Percentiles rank a stretch among this genome's conserved stretches.
Conservation (phyloP, 2,329 filamentous ascomycete species). For the Pyricularia grisea region DNA sequence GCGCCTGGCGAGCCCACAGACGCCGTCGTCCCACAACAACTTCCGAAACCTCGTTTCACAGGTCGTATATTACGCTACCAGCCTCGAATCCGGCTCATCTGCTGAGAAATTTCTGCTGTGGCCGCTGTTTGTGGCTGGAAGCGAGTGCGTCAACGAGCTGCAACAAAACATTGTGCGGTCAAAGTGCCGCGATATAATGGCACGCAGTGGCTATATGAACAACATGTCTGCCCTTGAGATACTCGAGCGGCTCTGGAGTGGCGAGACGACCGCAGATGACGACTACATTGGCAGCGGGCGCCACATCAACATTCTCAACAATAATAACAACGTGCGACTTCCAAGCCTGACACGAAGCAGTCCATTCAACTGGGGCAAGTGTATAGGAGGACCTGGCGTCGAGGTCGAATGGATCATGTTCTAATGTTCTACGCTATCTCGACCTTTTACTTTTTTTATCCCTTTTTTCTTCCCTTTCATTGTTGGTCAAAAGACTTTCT, state of each 20-base stretch:
- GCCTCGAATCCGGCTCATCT: conserved; percentile 60
- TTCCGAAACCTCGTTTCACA: conserved; percentile 78
- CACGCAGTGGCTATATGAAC: conserved; percentile 86
- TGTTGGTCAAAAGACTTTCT: background rate
- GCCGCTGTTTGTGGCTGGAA: conserved; percentile 85
- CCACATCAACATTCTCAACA: background rate
- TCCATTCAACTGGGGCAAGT: conserved; percentile 49
- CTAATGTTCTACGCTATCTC: conserved; percentile 22
- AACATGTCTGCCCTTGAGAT: conserved; percentile 81
- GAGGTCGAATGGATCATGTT: conserved; percentile 62
- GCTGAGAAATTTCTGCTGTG: conserved; percentile 87
- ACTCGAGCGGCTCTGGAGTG: conserved; percentile 73
- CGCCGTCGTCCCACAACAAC: conserved; percentile 63
- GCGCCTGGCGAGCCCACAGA: conserved; percentile 67
- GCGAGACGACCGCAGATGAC: conserved; percentile 31
- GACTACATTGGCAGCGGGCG: conserved; percentile 13
- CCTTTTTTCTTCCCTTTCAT: background rate
- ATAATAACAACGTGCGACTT: conserved; percentile 21
- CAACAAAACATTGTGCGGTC: conserved; percentile 72
- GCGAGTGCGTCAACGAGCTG: conserved; percentile 74
- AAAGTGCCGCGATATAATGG: conserved; percentile 78
- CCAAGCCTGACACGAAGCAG: conserved; percentile 28
- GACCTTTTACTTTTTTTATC: background rate
- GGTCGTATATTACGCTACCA: conserved; percentile 74
- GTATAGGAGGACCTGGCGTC: conserved; percentile 43